Percentiles rank a stretch among this genome's conserved stretches.
Evolutionary conservation across 2,329 filamentous ascomycete genomes (phyloP).

Genomic region (Sporothrix brasiliensis): DNA sequence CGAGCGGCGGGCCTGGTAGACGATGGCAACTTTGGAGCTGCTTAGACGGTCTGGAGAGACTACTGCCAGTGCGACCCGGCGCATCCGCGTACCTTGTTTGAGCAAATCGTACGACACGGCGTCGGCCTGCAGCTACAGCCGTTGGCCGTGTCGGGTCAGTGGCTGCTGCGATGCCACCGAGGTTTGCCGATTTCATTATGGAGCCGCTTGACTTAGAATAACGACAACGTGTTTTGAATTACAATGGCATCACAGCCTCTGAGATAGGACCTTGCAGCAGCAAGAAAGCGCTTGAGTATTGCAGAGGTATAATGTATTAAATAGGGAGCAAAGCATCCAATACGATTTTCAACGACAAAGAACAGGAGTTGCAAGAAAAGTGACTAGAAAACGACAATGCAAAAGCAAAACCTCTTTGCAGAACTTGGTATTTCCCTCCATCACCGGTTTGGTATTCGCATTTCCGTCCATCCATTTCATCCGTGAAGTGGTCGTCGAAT

Average conservation of each 20-base stretch:
- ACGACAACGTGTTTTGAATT: background rate
- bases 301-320: background rate
- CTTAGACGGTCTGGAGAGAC: background rate
- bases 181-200: background rate
- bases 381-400: background rate
- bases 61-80: too few species aligned
- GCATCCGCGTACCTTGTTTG: background rate
- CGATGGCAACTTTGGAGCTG: background rate
- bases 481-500: background rate
- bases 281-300: background rate
- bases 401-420: background rate
- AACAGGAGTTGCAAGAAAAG: too few species aligned
- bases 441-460: conserved; percentile 7
- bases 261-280: too few species aligned
- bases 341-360: background rate
- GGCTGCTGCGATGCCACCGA: background rate
- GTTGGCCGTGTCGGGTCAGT: background rate
- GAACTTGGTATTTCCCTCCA: background rate
- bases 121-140: too few species aligned
- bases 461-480: background rate
- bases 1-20: background rate
- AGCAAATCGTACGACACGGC: too few species aligned
- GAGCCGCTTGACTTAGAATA: background rate
- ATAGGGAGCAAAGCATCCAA: background rate
- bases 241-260: too few species aligned